A percentile compares a stretch with the other conserved stretches of the same genome.
Conservation (phyloP, 2,329 filamentous ascomycete species). For the Hymenotorrendiella dingleyae region DNA sequence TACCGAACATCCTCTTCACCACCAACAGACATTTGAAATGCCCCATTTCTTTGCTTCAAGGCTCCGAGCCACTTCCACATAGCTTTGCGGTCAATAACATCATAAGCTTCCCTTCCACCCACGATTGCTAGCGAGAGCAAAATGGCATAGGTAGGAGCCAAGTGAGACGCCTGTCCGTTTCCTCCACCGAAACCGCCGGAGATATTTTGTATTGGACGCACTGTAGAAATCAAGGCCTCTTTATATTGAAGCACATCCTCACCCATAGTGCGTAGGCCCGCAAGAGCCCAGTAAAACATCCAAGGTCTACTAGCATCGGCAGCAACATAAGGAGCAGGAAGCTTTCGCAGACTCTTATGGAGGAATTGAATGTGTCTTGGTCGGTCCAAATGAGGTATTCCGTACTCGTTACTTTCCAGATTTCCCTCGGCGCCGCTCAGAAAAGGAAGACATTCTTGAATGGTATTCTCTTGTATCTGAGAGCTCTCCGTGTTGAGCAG, state of each 20-base stretch:
- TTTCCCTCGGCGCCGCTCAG: constrained; percentile 45
- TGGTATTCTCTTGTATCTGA: constrained; percentile 59
- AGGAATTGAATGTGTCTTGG: constrained; percentile 57
- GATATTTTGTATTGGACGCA: constrained; percentile 74
- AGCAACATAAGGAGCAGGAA: constrained; percentile 64
- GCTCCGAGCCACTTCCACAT: constrained; percentile 89
- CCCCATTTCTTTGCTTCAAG: constrained; percentile 81
- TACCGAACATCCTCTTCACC: constrained; percentile 91
- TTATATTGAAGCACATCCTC: constrained; percentile 64
- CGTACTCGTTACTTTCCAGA: constrained; percentile 58
- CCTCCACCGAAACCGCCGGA: constrained; percentile 88
- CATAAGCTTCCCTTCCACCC: constrained; percentile 67
- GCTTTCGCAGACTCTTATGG: constrained; percentile 48
- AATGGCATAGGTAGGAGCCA: constrained; percentile 82
- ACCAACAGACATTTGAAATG: constrained; percentile 80
- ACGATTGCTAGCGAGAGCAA: constrained; percentile 74
- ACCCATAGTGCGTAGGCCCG: constrained; percentile 68
- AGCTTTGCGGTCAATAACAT: constrained; percentile 69
- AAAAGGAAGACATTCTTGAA: constrained; percentile 63
- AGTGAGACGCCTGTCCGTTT: constrained; percentile 83
- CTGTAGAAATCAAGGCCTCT: constrained; percentile 65
- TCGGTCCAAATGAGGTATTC: constrained; percentile 69
- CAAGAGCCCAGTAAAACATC: constrained; percentile 89
- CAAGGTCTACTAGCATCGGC: constrained; percentile 88
- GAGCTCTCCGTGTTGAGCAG: constrained; percentile 62